Evolutionary conservation across 2,329 filamentous ascomycete genomes (phyloP).

Genomic region (Xylaria sp.): DNA sequence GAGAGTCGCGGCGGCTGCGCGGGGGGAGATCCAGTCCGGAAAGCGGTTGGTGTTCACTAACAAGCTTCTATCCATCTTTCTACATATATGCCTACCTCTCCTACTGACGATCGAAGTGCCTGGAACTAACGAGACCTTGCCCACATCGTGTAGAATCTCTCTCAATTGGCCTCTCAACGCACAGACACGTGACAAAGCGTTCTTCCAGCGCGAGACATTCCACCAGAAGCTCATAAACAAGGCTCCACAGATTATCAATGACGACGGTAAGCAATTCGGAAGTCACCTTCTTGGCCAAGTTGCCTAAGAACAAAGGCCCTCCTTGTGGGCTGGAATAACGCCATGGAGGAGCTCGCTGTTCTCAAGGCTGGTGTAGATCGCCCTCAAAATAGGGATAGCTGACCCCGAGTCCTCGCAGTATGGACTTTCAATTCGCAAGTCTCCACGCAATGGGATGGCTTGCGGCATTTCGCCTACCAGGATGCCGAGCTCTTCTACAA

Average conservation of each 20-base stretch:
- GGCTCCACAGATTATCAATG: constrained; percentile 59
- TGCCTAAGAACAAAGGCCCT: too few species aligned
- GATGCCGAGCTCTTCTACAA: constrained; percentile 38
- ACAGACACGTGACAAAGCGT: constrained; percentile 52
- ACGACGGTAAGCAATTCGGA: constrained; percentile 52
- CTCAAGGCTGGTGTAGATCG: too few species aligned
- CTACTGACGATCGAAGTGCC: neutral
- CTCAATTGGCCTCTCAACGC: constrained; percentile 66
- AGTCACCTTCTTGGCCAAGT: too few species aligned
- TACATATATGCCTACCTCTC: too few species aligned
- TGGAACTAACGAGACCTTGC: neutral
- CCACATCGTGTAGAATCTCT: constrained; percentile 51
- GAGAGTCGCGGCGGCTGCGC: constrained; percentile 56
- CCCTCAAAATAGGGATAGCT: neutral
- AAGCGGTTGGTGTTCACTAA: constrained; percentile 47
- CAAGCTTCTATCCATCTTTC: too few species aligned
- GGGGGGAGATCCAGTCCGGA: constrained; percentile 60
- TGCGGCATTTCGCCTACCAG: constrained; percentile 58
- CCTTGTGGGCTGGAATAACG: too few species aligned
- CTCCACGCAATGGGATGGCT: constrained; percentile 63
- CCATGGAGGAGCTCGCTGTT: neutral
- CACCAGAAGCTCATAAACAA: constrained; percentile 59
- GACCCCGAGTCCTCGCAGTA: constrained; percentile 30
- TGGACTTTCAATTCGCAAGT: constrained; percentile 64
- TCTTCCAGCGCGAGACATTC: constrained; percentile 62